These are phyloP conservation scores for Phytopythium mirpurense DNA, from an alignment of 352 stramenopile species.

Conservation along the genomic window DNA sequence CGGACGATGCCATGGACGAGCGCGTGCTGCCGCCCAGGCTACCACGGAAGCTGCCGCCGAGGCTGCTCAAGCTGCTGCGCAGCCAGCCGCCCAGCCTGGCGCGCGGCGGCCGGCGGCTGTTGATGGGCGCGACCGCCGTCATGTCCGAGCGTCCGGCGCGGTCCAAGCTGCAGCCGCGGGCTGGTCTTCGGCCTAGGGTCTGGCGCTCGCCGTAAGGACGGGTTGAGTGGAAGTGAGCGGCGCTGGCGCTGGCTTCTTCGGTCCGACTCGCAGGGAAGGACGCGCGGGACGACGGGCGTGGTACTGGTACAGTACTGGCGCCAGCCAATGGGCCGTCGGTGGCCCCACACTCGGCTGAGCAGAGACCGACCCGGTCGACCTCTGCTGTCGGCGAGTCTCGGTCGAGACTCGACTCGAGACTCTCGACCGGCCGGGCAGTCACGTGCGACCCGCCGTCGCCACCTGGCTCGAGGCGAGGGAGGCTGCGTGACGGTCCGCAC, in stretches of 20 bases:
- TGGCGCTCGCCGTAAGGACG: no score
- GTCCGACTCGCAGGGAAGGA: no score
- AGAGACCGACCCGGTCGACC: no score
- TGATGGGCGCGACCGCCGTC: background rate
- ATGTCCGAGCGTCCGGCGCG: no score
- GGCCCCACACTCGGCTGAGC: no score
- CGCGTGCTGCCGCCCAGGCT: conserved; percentile 11
- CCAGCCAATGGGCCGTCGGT: background rate
- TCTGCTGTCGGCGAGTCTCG: no score
- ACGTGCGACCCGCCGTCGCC: background rate
- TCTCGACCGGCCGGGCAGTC: background rate
- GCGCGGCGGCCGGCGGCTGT: conserved; percentile 4
- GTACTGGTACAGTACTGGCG: no score
- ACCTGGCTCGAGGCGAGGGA: background rate
- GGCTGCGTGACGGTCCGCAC: no score
- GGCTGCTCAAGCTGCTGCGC: conserved; percentile 14
- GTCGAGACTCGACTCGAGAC: no score
- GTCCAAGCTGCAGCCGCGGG: no score
- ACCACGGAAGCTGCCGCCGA: conserved; percentile 12
- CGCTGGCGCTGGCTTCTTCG: background rate
- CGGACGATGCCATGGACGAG: conserved; percentile 20
- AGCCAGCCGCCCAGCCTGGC: conserved; percentile 16
- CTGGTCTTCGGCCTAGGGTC: no score
- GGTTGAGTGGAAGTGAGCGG: conserved; percentile 1
- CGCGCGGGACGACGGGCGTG: background rate